Evolutionary conservation across 108 stramenopile species (phyloP).

Genomic region (Fragilaria crotonensis): DNA sequence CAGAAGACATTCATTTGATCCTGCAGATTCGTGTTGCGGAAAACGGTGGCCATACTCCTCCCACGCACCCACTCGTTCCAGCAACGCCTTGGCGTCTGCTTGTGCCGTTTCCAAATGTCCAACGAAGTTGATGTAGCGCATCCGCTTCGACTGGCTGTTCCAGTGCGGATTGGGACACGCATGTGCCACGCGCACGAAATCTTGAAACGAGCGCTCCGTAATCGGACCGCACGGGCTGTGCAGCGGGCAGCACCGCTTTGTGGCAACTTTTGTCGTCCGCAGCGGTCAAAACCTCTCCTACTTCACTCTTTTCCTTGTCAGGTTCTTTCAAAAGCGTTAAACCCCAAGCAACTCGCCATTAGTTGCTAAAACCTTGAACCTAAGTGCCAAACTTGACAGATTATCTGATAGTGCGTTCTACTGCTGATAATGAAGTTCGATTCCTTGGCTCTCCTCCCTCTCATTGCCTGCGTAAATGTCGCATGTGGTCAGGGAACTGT

Average conservation of each 20-base stretch:
- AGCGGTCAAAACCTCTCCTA: too few species aligned
- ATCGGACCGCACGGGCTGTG: background rate
- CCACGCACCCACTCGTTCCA: constrained; percentile 21
- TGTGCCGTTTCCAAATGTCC: constrained; percentile 19
- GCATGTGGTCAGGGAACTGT: background rate
- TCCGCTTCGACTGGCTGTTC: constrained; percentile 19
- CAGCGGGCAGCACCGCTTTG: too few species aligned
- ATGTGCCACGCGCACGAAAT: background rate
- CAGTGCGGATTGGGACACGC: constrained; percentile 21
- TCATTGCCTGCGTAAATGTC: background rate
- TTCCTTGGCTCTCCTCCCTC: background rate
- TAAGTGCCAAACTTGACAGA: too few species aligned
- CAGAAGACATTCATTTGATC: background rate
- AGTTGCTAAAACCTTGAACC: background rate
- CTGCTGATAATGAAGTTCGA: background rate
- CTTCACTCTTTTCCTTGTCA: constrained; percentile 15
- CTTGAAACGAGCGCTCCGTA: background rate
- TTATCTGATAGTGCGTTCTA: background rate
- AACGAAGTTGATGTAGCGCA: constrained; percentile 31
- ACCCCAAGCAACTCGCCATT: background rate
- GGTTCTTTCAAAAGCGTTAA: constrained; percentile 33
- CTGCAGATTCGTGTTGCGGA: background rate
- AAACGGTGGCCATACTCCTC: constrained; percentile 16
- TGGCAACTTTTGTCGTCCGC: too few species aligned
- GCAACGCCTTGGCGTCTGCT: constrained; percentile 18